phyloP scores from a whole-genome alignment of 2,329 filamentous ascomycete genomes.

The Trematosphaeria pertusa region DNA sequence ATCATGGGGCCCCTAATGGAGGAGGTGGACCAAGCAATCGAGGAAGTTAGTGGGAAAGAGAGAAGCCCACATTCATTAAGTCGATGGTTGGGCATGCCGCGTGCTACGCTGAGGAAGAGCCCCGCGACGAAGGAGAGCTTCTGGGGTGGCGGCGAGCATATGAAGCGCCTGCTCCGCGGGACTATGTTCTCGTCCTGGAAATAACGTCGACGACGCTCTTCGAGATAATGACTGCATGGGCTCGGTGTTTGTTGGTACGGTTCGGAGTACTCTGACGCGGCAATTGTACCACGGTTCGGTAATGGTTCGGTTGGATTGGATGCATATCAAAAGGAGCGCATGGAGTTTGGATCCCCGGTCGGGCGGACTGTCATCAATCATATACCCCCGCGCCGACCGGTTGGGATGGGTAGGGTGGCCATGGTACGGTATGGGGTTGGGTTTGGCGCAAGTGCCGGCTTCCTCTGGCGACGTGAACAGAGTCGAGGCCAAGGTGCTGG shows the following conservation, averaged over 20 bases:
- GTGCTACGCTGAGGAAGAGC: conserved; percentile 22
- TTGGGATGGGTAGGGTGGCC: conserved; percentile 11
- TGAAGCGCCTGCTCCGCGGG: conserved; percentile 43
- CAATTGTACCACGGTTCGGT: conserved; percentile 18
- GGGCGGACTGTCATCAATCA: conserved; percentile 2
- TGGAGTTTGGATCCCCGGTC: conserved; percentile 7
- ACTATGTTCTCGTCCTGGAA: conserved; percentile 42
- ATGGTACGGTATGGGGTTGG: conserved; percentile 16
- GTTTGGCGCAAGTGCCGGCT: conserved; percentile 32
- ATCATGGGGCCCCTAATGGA: conserved; percentile 46
- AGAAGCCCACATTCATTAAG: conserved; percentile 33
- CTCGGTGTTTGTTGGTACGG: conserved; percentile 9
- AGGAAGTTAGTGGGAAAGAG: conserved; percentile 26
- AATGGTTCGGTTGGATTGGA: conserved; percentile 1
- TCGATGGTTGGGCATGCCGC: conserved; percentile 41
- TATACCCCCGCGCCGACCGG: conserved; percentile 7
- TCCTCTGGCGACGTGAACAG: conserved; percentile 28
- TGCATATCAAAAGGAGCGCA: conserved; percentile 11
- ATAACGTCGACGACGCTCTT: no score
- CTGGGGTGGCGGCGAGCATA: conserved; percentile 44
- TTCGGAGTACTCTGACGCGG: conserved; percentile 21
- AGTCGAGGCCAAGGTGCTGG: conserved; percentile 17
- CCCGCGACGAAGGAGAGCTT: conserved; percentile 42
- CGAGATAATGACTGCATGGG: conserved; percentile 8
- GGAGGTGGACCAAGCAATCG: conserved; percentile 36